A percentile compares a stretch with the other conserved stretches of the same genome.
Conservation (phyloP, 2,329 filamentous ascomycete genomes). For the Neopestalotiopsis sp. region DNA sequence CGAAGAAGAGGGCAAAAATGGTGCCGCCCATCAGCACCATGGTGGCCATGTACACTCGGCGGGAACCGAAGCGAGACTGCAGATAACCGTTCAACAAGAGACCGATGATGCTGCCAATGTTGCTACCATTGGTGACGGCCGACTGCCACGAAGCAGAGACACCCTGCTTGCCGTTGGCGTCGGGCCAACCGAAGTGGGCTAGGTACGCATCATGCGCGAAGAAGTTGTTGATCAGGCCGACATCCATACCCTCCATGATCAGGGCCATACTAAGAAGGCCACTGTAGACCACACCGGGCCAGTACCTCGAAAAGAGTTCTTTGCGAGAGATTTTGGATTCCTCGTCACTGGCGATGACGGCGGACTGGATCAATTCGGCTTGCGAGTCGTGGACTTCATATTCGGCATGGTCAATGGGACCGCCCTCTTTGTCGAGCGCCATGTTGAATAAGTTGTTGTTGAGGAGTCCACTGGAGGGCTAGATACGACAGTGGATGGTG, state of each 20-base stretch:
- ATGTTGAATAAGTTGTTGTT: no score
- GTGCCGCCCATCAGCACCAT: conserved; percentile 60
- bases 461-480: no score
- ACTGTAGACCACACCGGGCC: conserved; percentile 35
- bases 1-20: conserved; percentile 70
- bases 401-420: conserved; percentile 28
- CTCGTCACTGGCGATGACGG: conserved; percentile 35
- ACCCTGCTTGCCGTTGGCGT: conserved; percentile 42
- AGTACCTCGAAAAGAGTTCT: conserved; percentile 38
- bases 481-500: no score
- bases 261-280: conserved; percentile 37
- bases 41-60: conserved; percentile 66
- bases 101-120: conserved; percentile 49
- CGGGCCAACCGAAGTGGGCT: conserved; percentile 40
- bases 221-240: conserved; percentile 45
- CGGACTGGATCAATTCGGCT: conserved; percentile 37
- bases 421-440: background rate
- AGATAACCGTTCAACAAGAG: conserved; percentile 47
- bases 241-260: conserved; percentile 43
- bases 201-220: conserved; percentile 39
- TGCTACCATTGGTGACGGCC: conserved; percentile 45
- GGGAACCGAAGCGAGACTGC: conserved; percentile 63
- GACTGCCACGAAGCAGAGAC: conserved; percentile 52
- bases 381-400: conserved; percentile 29
- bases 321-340: conserved; percentile 36